A percentile compares a stretch with the other conserved stretches of the same genome.
These are phyloP conservation scores for Aspergillus olivimuriae DNA, from an alignment of 495 filamentous ascomycete species.

Conservation along the genomic window DNA sequence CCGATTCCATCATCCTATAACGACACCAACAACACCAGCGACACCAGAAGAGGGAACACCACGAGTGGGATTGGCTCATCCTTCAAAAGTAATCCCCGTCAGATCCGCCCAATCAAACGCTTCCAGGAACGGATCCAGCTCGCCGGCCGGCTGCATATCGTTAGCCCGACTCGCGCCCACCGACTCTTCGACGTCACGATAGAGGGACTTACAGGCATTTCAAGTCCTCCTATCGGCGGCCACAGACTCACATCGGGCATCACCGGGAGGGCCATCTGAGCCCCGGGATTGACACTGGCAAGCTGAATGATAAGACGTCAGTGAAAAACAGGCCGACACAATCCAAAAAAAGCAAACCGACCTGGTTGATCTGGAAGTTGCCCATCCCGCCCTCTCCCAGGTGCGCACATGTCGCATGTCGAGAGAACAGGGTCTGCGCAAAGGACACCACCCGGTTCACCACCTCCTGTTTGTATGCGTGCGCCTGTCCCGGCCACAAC, in stretches of 20 bases:
- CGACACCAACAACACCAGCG: not conserved
- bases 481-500: constrained; percentile 32
- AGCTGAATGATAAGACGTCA: not conserved
- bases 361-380: constrained; percentile 31
- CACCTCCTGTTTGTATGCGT: constrained; percentile 33
- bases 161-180: no score
- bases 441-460: constrained; percentile 34
- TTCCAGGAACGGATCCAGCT: constrained; percentile 39
- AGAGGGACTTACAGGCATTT: constrained; percentile 22
- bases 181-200: no score
- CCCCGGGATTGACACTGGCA: constrained; percentile 22
- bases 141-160: constrained; percentile 23
- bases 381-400: constrained; percentile 30
- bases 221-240: constrained; percentile 19
- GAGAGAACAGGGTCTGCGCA: constrained; percentile 32
- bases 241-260: constrained; percentile 24
- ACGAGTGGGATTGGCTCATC: constrained; percentile 1
- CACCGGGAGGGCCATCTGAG: constrained; percentile 20
- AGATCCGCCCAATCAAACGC: constrained; percentile 42
- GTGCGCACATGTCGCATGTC: constrained; percentile 33
- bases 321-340: no score
- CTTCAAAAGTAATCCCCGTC: constrained; percentile 26
- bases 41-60: not conserved
- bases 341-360: constrained; percentile 7
- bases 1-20: no score